Conservation (phyloP, 805 yeast species). For the Maudiozyma turicensis region DNA sequence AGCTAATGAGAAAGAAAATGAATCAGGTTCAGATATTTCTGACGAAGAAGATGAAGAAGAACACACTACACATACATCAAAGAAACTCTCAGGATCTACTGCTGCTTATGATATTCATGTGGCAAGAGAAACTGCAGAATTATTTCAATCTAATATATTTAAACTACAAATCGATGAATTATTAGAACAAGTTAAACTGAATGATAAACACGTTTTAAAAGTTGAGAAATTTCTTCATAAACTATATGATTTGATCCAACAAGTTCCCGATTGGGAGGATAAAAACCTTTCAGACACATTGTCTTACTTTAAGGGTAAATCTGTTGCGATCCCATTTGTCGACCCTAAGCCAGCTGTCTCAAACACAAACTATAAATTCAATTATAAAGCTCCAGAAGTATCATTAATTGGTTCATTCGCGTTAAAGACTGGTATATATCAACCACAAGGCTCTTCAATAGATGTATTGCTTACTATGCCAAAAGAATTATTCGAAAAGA, state of each 20-base stretch:
- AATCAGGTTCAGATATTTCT: conserved; percentile 23
- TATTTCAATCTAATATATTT: conserved; percentile 91
- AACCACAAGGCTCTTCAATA: conserved; percentile 54
- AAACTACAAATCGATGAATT: conserved; percentile 91
- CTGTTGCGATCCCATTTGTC: conserved; percentile 69
- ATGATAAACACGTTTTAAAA: conserved; percentile 52
- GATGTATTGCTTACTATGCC: conserved; percentile 87
- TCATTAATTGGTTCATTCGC: conserved; percentile 86
- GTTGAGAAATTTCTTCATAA: conserved; percentile 71
- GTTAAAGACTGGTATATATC: conserved; percentile 65
- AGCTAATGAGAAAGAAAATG: conserved; percentile 1
- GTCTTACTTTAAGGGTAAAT: conserved; percentile 39
- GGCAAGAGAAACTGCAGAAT: conserved; percentile 88
- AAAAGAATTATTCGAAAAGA: conserved; percentile 56
- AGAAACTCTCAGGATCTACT: conserved; percentile 10
- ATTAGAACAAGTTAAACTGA: conserved; percentile 66
- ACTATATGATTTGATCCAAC: conserved; percentile 56
- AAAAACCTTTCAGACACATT: conserved; percentile 53
- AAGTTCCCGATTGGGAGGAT: conserved; percentile 47
- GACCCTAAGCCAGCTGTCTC: conserved; percentile 68
- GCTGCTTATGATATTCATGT: conserved; percentile 75
- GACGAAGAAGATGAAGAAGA: conserved; percentile 18
- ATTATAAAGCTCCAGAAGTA: conserved; percentile 60
- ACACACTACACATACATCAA: conserved; percentile 7
- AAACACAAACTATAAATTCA: conserved; percentile 60